Conservation (phyloP, 768 basidiomycete species). For the Porpolomopsis calyptriformis region DNA sequence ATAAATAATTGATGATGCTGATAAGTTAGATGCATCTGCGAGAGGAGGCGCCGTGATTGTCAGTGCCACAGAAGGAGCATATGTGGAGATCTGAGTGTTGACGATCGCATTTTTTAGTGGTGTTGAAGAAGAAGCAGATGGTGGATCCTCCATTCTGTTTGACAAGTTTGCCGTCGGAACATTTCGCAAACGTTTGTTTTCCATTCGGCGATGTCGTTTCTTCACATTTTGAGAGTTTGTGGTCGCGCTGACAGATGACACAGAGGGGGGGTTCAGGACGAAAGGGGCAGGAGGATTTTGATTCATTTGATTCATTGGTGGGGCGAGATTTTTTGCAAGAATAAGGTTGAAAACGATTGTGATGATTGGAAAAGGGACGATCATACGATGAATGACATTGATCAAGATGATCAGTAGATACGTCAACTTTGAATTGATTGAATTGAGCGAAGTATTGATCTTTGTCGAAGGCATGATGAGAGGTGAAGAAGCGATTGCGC, state of each 20-base stretch:
- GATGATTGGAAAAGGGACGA: too few species aligned
- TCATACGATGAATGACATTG: too few species aligned
- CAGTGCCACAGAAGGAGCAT: constrained; percentile 22
- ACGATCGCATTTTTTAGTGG: constrained; percentile 6
- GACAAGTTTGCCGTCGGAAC: constrained; percentile 5
- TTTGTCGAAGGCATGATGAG: not conserved
- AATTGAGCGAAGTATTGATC: too few species aligned
- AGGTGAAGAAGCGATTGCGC: not conserved
- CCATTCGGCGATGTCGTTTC: not conserved
- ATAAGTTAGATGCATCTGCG: not conserved
- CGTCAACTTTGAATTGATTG: too few species aligned
- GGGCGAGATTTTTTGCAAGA: too few species aligned
- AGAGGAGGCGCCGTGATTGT: constrained; percentile 18
- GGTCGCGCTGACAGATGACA: constrained; percentile 2
- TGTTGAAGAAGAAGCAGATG: constrained; percentile 18
- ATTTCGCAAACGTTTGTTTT: constrained; percentile 3
- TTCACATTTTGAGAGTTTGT: not conserved
- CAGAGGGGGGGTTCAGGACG: not conserved
- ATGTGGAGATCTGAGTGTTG: constrained; percentile 14
- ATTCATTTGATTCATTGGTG: too few species aligned
- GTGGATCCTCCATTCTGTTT: constrained; percentile 7
- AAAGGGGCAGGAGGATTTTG: not conserved
- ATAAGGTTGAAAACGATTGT: too few species aligned
- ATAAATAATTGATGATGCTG: constrained; percentile 9
- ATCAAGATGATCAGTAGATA: too few species aligned